A percentile compares a stretch with the other conserved stretches of the same genome.
These are phyloP conservation scores for Taiozyma sp. DNA, from an alignment of 1,139 yeast species.

Conservation along the genomic window DNA sequence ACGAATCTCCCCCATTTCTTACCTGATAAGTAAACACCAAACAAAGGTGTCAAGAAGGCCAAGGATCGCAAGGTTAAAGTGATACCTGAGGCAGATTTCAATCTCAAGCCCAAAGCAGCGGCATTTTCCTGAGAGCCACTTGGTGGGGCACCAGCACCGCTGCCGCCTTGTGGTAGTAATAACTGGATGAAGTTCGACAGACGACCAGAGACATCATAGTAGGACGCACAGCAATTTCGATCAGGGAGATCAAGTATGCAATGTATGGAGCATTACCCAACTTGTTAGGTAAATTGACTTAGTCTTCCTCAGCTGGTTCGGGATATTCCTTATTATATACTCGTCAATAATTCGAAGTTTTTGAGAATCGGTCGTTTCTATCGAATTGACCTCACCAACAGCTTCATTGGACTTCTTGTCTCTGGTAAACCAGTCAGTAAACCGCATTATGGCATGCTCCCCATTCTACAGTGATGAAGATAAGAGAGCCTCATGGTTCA, in stretches of 20 bases:
- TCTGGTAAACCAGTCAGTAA: not conserved
- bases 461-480: not conserved
- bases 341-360: conserved; percentile 3
- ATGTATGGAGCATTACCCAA: conserved; percentile 37
- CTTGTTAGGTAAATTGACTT: conserved; percentile 11
- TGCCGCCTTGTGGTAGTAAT: conserved; percentile 46
- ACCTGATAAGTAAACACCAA: conserved; percentile 77
- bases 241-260: conserved; percentile 72
- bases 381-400: not conserved
- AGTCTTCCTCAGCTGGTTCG: conserved; percentile 23
- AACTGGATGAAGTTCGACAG: conserved; percentile 78
- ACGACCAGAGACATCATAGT: conserved; percentile 73
- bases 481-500: not conserved
- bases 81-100: conserved; percentile 68
- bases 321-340: conserved; percentile 17
- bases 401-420: not conserved
- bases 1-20: conserved; percentile 66
- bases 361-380: not conserved
- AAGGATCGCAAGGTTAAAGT: conserved; percentile 79
- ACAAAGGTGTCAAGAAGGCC: conserved; percentile 77
- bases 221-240: conserved; percentile 80
- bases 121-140: conserved; percentile 36
- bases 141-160: conserved; percentile 40
- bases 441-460: not conserved
- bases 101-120: conserved; percentile 64